Evolutionary conservation across 371 early-diverging fungal genomes (phyloP).

Genomic region (Phascolomyces articulosus): DNA sequence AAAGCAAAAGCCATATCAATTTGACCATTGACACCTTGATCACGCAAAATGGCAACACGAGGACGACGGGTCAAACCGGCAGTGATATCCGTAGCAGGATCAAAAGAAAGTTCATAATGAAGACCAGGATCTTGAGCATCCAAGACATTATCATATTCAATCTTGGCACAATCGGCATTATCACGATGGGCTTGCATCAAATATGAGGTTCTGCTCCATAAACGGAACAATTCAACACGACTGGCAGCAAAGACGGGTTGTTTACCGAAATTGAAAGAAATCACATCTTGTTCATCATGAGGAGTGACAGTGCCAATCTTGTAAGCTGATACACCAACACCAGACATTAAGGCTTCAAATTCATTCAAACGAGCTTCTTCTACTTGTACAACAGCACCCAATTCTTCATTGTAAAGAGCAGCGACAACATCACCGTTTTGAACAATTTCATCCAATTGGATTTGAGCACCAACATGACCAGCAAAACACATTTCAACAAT

Average conservation of each 20-base stretch:
- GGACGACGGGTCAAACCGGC: slow-evolving; percentile 53
- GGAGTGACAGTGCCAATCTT: slow-evolving; percentile 62
- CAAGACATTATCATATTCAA: slow-evolving; percentile 77
- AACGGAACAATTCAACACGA: slow-evolving; percentile 74
- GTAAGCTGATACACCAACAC: slow-evolving; percentile 68
- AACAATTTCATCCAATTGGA: slow-evolving; percentile 61
- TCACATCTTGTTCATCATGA: slow-evolving; percentile 49
- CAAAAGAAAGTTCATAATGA: slow-evolving; percentile 75
- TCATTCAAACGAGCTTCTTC: slow-evolving; percentile 58
- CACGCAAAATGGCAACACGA: slow-evolving; percentile 91
- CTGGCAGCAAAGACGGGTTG: slow-evolving; percentile 45
- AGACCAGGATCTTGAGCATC: slow-evolving; percentile 81
- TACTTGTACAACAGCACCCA: slow-evolving; percentile 94
- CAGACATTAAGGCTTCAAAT: slow-evolving; percentile 54
- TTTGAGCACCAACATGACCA: slow-evolving; percentile 80
- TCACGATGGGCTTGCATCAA: slow-evolving; percentile 90
- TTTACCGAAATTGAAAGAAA: slow-evolving; percentile 46
- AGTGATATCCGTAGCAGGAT: slow-evolving; percentile 59
- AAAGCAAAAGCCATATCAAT: slow-evolving; percentile 95
- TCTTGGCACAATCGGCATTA: slow-evolving; percentile 83
- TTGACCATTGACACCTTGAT: slow-evolving; percentile 96
- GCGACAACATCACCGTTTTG: slow-evolving; percentile 58
- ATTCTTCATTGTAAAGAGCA: slow-evolving; percentile 92
- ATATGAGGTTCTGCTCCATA: slow-evolving; percentile 92
- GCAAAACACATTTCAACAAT: slow-evolving; percentile 95